Evolutionary conservation across 768 basidiomycete species (phyloP).

Genomic region (Lactifluus pinguis): DNA sequence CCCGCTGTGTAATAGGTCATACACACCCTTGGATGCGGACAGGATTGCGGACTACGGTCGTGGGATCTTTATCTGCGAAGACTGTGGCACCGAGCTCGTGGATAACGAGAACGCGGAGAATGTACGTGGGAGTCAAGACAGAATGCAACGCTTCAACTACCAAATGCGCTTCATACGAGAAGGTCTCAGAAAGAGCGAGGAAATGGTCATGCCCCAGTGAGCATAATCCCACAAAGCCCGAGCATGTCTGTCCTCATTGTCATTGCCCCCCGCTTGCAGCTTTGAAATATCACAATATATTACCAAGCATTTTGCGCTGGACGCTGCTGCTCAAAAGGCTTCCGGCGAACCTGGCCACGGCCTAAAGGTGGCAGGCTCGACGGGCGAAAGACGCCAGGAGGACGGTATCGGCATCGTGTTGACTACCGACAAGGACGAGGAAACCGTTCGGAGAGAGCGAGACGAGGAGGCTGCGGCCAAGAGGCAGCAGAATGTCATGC

Average conservation of each 20-base stretch:
- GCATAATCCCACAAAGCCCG: conserved; percentile 24
- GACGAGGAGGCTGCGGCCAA: conserved; percentile 79
- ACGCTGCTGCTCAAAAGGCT: conserved; percentile 50
- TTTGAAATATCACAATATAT: conserved; percentile 83
- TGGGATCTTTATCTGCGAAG: conserved; percentile 74
- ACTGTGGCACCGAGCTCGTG: conserved; percentile 76
- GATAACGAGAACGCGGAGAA: conserved; percentile 90
- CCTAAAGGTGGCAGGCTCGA: conserved; percentile 67
- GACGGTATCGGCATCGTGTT: conserved; percentile 82
- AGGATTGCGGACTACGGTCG: conserved; percentile 65
- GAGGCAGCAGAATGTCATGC: conserved; percentile 83
- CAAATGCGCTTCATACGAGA: conserved; percentile 85
- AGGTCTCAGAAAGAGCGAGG: conserved; percentile 81
- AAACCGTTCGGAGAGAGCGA: conserved; percentile 58
- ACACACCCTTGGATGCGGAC: conserved; percentile 78
- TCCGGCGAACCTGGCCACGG: conserved; percentile 41
- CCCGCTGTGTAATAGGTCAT: conserved; percentile 76
- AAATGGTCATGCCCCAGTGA: conserved; percentile 75
- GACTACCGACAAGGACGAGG: conserved; percentile 83
- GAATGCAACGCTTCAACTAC: conserved; percentile 91
- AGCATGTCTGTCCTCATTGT: background rate
- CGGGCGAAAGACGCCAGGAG: conserved; percentile 47
- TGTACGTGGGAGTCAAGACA: conserved; percentile 78
- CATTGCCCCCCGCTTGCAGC: conserved; percentile 29
- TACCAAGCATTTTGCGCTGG: conserved; percentile 51